Evolutionary conservation across 1,139 yeast genomes (phyloP), one percentile per base, ranked within the genome.

Genomic region (Candida sanyaensis): DNA sequence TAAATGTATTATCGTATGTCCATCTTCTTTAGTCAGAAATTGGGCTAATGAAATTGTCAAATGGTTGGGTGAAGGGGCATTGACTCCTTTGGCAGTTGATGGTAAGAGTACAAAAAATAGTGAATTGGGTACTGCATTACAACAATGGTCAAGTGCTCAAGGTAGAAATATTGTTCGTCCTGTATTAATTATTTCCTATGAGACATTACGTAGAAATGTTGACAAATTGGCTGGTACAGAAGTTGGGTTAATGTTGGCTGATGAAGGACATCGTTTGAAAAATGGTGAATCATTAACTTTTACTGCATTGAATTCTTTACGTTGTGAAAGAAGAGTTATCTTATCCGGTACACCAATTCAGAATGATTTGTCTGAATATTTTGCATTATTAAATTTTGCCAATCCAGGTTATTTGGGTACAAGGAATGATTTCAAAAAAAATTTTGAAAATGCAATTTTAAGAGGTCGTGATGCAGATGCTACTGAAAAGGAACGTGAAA

Each of bases 341-440:
- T 71, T 93, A 32, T 90, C 97, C 0, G 99, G 99, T 42, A 93
- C 99, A 0, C 99, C 99, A 0, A 93, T 93, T 54, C 99, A 93
- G 64, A 93, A 93, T 62, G 99, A 95, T 71, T 74, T 93, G 40
- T 87, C 97, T 1, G 99, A 93, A 66, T 93, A 93, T 67, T 95
- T 92, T 63, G 90, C 99, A 0, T 72, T 93, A 47, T 72, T 95
- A 50, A 89, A 86, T 59, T 93, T 93, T 72, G 96, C 98, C 7
- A 93, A 93, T 62, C 99, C 99, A 0, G 97, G 97, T 0, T 78
- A 90, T 43, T 71, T 93, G 41, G 99, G 99, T 0, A 76, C 96
- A 1, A 80, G 96, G 55, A 71, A 66, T 27, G 97, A 93, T 50
- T 93, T 93, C 64, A 77, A 95, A 50, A 88, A 86, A 63, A 88